Conservation (phyloP, 2,329 filamentous ascomycete genomes). For the Whalleya microplaca region DNA sequence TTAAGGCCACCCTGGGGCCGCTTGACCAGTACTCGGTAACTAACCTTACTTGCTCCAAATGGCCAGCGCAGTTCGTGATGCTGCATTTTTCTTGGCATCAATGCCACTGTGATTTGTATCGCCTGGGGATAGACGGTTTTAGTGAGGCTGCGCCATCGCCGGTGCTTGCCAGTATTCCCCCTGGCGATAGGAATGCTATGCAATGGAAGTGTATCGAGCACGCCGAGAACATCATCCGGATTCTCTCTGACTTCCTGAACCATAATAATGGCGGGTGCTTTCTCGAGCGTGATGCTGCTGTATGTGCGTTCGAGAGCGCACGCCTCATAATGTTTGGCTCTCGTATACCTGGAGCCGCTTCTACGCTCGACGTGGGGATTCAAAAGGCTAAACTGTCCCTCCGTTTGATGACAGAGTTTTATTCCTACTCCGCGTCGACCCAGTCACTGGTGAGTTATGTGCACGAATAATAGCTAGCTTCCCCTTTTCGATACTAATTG, state of each 20-base stretch:
- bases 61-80: conserved; percentile 37
- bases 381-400: conserved; percentile 35
- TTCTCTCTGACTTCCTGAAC: conserved; percentile 36
- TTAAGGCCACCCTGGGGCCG: conserved; percentile 25
- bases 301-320: conserved; percentile 48
- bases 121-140: conserved; percentile 46
- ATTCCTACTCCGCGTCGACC: conserved; percentile 34
- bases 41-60: conserved; percentile 26
- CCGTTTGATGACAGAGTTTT: conserved; percentile 32
- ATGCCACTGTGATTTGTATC: conserved; percentile 48
- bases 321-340: conserved; percentile 42
- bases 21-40: conserved; percentile 30
- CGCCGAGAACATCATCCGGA: conserved; percentile 43
- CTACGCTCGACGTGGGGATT: conserved; percentile 30
- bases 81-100: conserved; percentile 45
- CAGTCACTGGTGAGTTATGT: conserved; percentile 30
- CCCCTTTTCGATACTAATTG: conserved; percentile 3
- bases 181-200: conserved; percentile 34
- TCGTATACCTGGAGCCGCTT: conserved; percentile 21
- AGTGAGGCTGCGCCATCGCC: conserved; percentile 43
- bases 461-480: background rate
- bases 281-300: conserved; percentile 46
- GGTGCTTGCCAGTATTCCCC: conserved; percentile 34
- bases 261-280: conserved; percentile 31
- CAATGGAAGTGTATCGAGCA: conserved; percentile 43